Evolutionary conservation across 768 basidiomycete genomes (phyloP).

Genomic region (Coprinopsis strossmayeri): DNA sequence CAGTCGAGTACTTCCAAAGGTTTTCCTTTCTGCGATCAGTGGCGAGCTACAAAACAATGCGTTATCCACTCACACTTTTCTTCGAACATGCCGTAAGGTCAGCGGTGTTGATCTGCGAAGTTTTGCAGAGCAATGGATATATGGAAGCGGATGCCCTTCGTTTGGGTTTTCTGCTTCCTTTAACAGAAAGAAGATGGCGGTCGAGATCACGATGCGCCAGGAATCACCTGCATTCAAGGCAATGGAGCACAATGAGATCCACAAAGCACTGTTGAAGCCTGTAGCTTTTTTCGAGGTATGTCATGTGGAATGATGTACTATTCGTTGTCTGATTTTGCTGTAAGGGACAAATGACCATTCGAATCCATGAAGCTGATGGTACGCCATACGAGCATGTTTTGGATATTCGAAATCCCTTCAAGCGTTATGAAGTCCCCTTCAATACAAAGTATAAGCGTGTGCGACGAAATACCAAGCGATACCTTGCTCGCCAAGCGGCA

Average conservation of each 20-base stretch:
- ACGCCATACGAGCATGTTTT: constrained; percentile 98
- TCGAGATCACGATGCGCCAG: constrained; percentile 93
- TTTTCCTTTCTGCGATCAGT: constrained; percentile 90
- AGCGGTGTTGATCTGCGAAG: constrained; percentile 84
- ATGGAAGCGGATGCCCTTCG: constrained; percentile 91
- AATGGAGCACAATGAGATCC: constrained; percentile 62
- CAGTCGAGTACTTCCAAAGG: constrained; percentile 89
- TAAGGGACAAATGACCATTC: constrained; percentile 95
- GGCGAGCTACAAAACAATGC: constrained; percentile 84
- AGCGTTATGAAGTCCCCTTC: constrained; percentile 97
- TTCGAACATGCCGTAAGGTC: constrained; percentile 88
- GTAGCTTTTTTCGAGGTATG: constrained; percentile 84
- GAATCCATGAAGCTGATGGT: constrained; percentile 98
- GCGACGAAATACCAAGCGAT: constrained; percentile 94
- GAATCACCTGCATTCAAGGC: constrained; percentile 73
- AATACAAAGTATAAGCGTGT: constrained; percentile 98
- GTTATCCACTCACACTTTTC: constrained; percentile 84
- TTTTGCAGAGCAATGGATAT: constrained; percentile 99
- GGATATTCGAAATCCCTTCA: constrained; percentile 80
- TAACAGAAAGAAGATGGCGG: constrained; percentile 97
- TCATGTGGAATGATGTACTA: not conserved
- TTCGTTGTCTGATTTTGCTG: constrained; percentile 2
- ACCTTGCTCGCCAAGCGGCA: constrained; percentile 86
- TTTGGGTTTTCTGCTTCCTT: constrained; percentile 89
- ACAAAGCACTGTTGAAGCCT: constrained; percentile 66